phyloP scores from a whole-genome alignment of 371 early-diverging fungal species.

The Lichtheimia ornata region DNA sequence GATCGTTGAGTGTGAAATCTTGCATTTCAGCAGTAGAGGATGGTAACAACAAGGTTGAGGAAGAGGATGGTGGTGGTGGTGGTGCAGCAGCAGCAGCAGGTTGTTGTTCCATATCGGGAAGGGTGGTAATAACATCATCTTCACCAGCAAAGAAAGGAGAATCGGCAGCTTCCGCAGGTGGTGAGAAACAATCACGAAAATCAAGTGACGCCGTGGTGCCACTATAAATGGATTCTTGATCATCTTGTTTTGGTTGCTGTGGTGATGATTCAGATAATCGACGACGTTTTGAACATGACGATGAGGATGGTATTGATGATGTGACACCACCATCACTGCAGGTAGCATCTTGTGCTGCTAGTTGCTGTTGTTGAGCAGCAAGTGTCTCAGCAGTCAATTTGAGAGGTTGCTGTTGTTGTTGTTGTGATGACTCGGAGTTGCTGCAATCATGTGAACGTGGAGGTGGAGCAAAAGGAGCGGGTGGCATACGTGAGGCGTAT shows the following conservation, averaged over 20 bases:
- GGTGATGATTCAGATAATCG: slow-evolving; percentile 1
- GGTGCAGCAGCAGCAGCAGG: background rate
- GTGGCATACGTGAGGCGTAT: slow-evolving; percentile 37
- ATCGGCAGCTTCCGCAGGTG: slow-evolving; percentile 24
- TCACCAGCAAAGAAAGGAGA: slow-evolving; percentile 3
- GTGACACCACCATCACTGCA: too few species aligned
- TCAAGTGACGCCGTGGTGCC: slow-evolving; percentile 49
- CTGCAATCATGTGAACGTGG: slow-evolving; percentile 17
- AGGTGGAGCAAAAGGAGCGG: slow-evolving; percentile 24
- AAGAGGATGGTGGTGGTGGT: slow-evolving; percentile 6
- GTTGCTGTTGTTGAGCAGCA: slow-evolving; percentile 21
- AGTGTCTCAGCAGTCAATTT: slow-evolving; percentile 16
- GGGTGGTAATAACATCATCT: background rate
- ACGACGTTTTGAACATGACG: background rate
- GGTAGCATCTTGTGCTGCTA: slow-evolving; percentile 4
- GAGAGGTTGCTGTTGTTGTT: too few species aligned
- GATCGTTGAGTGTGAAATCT: slow-evolving; percentile 8
- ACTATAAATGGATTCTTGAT: slow-evolving; percentile 26
- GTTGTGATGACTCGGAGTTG: slow-evolving; percentile 17
- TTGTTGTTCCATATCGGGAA: slow-evolving; percentile 2
- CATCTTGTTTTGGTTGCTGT: background rate
- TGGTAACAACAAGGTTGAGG: background rate
- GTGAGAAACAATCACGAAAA: slow-evolving; percentile 51
- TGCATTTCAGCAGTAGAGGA: background rate
- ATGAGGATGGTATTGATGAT: background rate